phyloP scores from a whole-genome alignment of 2,329 filamentous ascomycete genomes.

The Davidsoniella virescens region DNA sequence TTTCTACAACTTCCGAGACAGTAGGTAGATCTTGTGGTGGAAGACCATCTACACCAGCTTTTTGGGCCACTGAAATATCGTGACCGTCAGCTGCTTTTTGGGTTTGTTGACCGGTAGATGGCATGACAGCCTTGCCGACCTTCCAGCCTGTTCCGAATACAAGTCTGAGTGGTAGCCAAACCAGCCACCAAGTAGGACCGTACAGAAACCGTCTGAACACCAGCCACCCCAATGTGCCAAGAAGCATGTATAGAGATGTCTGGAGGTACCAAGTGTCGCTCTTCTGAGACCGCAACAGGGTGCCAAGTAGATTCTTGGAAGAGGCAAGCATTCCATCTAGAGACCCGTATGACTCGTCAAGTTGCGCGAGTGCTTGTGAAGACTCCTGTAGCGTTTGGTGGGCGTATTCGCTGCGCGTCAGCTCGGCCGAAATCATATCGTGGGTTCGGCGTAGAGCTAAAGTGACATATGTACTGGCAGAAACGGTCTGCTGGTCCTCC shows the following conservation, averaged over 20 bases:
- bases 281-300: conserved; percentile 75
- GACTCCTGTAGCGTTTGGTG: conserved; percentile 76
- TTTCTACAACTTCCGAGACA: conserved; percentile 16
- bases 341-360: conserved; percentile 66
- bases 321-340: conserved; percentile 63
- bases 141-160: conserved; percentile 42
- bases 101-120: conserved; percentile 14
- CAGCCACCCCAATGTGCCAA: conserved; percentile 67
- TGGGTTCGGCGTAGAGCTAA: conserved; percentile 71
- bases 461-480: conserved; percentile 71
- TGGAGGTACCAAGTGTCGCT: conserved; percentile 96
- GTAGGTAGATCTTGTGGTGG: conserved; percentile 32
- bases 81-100: conserved; percentile 17
- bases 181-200: conserved; percentile 76
- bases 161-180: conserved; percentile 66
- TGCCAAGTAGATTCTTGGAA: conserved; percentile 59
- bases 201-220: conserved; percentile 73
- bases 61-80: conserved; percentile 17
- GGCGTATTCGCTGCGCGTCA: conserved; percentile 75
- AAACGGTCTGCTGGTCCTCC: conserved; percentile 56
- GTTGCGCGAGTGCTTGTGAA: conserved; percentile 61
- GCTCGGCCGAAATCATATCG: conserved; percentile 67
- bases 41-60: conserved; percentile 19
- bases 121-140: conserved; percentile 35
- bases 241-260: conserved; percentile 69